Percentiles rank a stretch among this genome's conserved stretches.
Conservation (phyloP, 2,329 filamentous ascomycete species). For the Epichloe hybrida region DNA sequence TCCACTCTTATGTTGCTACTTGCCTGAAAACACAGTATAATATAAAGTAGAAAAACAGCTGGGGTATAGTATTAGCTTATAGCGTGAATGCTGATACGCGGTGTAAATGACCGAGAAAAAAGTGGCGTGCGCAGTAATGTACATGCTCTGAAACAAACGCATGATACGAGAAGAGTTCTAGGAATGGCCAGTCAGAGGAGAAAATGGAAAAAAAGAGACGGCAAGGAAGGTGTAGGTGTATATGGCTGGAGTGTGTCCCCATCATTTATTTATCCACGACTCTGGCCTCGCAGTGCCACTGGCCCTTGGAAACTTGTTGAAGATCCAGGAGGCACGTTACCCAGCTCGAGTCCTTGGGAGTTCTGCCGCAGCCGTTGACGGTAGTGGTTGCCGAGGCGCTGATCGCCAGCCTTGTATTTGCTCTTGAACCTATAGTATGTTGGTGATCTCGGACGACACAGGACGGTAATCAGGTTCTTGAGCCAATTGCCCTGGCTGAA, state of each 20-base stretch:
- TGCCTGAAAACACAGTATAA: not conserved
- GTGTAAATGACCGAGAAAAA: not conserved
- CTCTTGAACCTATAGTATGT: slow-evolving; percentile 83
- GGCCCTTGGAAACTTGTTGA: slow-evolving; percentile 41
- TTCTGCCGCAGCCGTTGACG: slow-evolving; percentile 30
- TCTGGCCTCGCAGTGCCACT: slow-evolving; percentile 27
- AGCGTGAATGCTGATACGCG: not conserved
- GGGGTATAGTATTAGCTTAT: not conserved
- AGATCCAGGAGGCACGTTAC: slow-evolving; percentile 37
- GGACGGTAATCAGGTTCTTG: slow-evolving; percentile 69
- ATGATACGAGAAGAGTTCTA: not conserved
- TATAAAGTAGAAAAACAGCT: not conserved
- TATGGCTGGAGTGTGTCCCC: not conserved
- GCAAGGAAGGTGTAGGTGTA: not conserved
- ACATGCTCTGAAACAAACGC: not conserved
- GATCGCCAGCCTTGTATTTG: slow-evolving; percentile 65
- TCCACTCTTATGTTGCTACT: not conserved
- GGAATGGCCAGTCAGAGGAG: not conserved
- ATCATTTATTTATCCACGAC: slow-evolving; percentile 5
- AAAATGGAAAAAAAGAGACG: not conserved
- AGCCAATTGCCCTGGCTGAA: slow-evolving; percentile 67
- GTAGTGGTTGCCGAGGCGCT: slow-evolving; percentile 52
- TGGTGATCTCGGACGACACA: slow-evolving; percentile 72
- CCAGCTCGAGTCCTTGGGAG: slow-evolving; percentile 58
- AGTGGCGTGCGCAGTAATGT: not conserved